phyloP scores from a whole-genome alignment of 2,329 filamentous ascomycete species.

The Pseudonectria foliicola region DNA sequence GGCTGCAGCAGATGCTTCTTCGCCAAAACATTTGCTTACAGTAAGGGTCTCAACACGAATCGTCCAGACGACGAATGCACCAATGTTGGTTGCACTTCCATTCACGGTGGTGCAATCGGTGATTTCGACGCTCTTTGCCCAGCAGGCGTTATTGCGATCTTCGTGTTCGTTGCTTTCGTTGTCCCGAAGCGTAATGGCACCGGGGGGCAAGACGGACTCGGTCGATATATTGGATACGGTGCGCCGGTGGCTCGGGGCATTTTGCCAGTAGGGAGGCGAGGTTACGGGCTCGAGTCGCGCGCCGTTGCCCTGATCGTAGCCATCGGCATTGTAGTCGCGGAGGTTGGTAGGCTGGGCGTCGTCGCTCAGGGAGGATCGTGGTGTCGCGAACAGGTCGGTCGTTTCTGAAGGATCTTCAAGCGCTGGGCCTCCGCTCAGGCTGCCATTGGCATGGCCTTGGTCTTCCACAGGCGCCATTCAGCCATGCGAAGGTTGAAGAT shows the following conservation, averaged over 20 bases:
- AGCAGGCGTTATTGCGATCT: slow-evolving; percentile 51
- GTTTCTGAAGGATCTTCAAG: slow-evolving; percentile 9
- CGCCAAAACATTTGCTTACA: slow-evolving; percentile 42
- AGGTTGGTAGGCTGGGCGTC: slow-evolving; percentile 5
- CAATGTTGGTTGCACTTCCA: slow-evolving; percentile 51
- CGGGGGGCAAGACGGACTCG: slow-evolving; percentile 41
- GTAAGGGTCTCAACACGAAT: slow-evolving; percentile 80
- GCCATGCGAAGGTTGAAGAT: slow-evolving; percentile 18
- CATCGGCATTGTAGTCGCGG: slow-evolving; percentile 7
- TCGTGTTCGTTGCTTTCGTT: slow-evolving; percentile 49
- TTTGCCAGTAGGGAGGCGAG: slow-evolving; percentile 40
- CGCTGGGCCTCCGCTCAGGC: slow-evolving; percentile 13
- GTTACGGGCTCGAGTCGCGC: slow-evolving; percentile 24
- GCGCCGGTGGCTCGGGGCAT: slow-evolving; percentile 28
- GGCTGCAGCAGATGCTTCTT: not conserved
- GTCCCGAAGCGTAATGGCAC: slow-evolving; percentile 55
- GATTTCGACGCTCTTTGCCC: slow-evolving; percentile 57
- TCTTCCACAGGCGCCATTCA: slow-evolving; percentile 28
- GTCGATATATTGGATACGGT: slow-evolving; percentile 38
- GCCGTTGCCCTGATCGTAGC: slow-evolving; percentile 6
- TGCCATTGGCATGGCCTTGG: slow-evolving; percentile 16
- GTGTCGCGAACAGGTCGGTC: slow-evolving; percentile 20
- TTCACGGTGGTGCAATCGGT: slow-evolving; percentile 51
- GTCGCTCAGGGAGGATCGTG: slow-evolving; percentile 19
- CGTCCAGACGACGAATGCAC: slow-evolving; percentile 95